phyloP scores from a whole-genome alignment of 2,329 filamentous ascomycete species.

The Graphiopsis chlorocephala region DNA sequence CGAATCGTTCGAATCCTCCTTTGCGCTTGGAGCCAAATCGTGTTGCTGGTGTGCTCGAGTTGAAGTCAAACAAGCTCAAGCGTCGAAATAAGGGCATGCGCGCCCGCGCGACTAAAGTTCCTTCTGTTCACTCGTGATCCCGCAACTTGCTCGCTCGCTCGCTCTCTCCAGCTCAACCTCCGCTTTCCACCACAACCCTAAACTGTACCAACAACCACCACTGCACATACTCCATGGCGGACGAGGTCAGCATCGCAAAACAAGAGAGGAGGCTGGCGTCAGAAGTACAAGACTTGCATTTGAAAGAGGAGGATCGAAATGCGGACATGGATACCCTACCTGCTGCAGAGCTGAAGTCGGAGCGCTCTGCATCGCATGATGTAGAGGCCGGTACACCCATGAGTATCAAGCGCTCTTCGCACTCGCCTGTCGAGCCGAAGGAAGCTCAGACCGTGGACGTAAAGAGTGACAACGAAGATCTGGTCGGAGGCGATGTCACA shows the following conservation, averaged over 20 bases:
- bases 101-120: background rate
- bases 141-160: conserved; percentile 15
- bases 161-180: conserved; percentile 16
- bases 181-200: conserved; percentile 18
- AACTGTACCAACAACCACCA: conserved; percentile 7
- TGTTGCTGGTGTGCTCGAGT: background rate
- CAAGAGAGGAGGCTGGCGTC: conserved; percentile 38
- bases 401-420: conserved; percentile 23
- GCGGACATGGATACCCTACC: conserved; percentile 30
- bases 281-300: conserved; percentile 45
- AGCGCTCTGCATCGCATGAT: conserved; percentile 21
- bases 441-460: conserved; percentile 37
- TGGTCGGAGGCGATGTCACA: conserved; percentile 59
- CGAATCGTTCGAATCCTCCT: background rate
- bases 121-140: conserved; percentile 17
- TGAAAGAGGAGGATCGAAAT: conserved; percentile 40
- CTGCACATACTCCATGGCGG: conserved; percentile 37
- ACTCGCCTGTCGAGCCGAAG: conserved; percentile 27
- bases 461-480: conserved; percentile 49
- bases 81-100: conserved; percentile 1
- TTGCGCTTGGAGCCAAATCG: background rate
- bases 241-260: conserved; percentile 33
- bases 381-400: conserved; percentile 4
- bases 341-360: conserved; percentile 23
- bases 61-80: background rate